These are phyloP conservation scores for Apiospora phragmitis DNA, from an alignment of 2,329 filamentous ascomycete species.

Conservation along the genomic window DNA sequence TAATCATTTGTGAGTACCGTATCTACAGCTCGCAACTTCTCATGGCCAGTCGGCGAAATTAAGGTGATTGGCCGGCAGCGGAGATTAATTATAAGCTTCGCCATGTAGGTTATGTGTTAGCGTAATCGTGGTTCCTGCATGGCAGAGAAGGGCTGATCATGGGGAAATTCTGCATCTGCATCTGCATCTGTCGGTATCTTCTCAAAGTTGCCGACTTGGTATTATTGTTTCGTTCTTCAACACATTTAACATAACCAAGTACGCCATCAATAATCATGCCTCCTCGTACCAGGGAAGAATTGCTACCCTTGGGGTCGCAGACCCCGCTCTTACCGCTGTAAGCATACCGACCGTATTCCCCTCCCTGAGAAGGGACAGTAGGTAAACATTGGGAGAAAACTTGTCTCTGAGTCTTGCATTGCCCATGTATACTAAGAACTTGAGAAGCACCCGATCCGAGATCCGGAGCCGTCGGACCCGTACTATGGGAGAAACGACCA, in stretches of 20 bases:
- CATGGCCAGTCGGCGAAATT: neutral
- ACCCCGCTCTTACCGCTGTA: slow-evolving; percentile 23
- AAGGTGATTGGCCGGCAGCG: neutral
- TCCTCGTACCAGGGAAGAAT: slow-evolving; percentile 23
- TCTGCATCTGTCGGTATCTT: neutral
- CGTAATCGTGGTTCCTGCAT: neutral
- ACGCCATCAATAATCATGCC: slow-evolving; percentile 15
- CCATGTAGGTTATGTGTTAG: neutral
- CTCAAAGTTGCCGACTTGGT: too few species aligned
- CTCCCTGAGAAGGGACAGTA: neutral
- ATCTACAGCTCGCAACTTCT: too few species aligned
- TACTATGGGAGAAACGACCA: slow-evolving; percentile 24
- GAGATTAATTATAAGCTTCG: too few species aligned
- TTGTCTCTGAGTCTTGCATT: neutral
- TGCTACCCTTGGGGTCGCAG: slow-evolving; percentile 23
- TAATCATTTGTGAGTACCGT: too few species aligned
- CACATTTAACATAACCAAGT: neutral
- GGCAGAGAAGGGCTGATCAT: neutral
- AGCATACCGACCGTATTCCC: slow-evolving; percentile 11
- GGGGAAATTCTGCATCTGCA: too few species aligned
- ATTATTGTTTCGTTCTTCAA: neutral
- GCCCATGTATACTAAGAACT: slow-evolving; percentile 17
- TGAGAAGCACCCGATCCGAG: slow-evolving; percentile 20
- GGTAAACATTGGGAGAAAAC: neutral
- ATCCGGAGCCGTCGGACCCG: slow-evolving; percentile 22